These are phyloP conservation scores for Rhizoclosmatium sp. DNA, from an alignment of 192 early-diverging fungal species.

Conservation along the genomic window DNA sequence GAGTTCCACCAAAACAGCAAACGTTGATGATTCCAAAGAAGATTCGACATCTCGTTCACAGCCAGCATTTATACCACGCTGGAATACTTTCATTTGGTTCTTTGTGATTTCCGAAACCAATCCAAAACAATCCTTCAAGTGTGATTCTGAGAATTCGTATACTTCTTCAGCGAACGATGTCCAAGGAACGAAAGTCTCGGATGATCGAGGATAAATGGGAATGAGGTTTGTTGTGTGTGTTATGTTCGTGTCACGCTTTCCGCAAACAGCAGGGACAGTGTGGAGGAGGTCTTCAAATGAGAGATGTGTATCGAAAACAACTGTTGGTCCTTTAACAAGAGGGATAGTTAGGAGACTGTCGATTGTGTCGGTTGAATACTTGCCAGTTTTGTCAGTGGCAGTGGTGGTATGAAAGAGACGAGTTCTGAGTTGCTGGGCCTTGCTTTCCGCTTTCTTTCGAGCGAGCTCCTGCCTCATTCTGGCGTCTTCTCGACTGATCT, in stretches of 20 bases:
- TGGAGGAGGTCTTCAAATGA: neutral
- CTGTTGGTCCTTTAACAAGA: too few relatives aligned
- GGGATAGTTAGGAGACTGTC: neutral
- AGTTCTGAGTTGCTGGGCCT: too few relatives aligned
- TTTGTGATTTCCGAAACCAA: neutral
- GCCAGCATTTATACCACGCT: neutral
- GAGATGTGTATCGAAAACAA: too few relatives aligned
- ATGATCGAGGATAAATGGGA: neutral
- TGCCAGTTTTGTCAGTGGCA: neutral
- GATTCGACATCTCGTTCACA: neutral
- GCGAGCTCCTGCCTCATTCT: neutral
- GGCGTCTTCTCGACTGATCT: neutral
- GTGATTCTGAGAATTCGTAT: neutral
- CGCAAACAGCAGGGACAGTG: neutral
- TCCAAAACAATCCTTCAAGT: neutral
- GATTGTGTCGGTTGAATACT: neutral
- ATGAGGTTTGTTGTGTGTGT: neutral
- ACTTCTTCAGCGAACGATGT: neutral
- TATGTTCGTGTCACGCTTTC: neutral
- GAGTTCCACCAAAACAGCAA: neutral
- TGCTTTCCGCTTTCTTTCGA: too few relatives aligned
- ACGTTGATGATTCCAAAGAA: neutral
- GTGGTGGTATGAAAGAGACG: neutral
- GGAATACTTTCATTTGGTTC: neutral
- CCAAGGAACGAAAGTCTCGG: neutral